These are phyloP conservation scores for Mollisiaceae sp. DNA, from an alignment of 2,329 filamentous ascomycete genomes.

Conservation along the genomic window DNA sequence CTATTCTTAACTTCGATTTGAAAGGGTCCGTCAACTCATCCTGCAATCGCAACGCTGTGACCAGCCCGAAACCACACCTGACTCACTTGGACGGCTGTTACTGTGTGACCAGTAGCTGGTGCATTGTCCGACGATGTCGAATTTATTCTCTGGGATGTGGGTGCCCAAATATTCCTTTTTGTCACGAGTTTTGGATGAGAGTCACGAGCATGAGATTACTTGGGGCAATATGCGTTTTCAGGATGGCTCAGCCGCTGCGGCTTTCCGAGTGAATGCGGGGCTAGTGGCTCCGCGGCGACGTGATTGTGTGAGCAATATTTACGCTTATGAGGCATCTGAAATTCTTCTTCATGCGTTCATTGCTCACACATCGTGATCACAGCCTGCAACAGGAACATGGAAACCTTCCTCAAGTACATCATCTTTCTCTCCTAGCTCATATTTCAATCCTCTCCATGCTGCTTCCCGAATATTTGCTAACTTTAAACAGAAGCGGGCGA, in stretches of 20 bases:
- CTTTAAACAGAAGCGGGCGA: constrained; percentile 57
- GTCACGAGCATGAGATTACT: background rate
- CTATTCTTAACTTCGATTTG: constrained; percentile 7
- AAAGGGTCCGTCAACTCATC: background rate
- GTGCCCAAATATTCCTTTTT: constrained; percentile 25
- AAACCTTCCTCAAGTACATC: background rate
- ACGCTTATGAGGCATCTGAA: background rate
- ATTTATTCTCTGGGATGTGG: constrained; percentile 45
- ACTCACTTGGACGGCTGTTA: background rate
- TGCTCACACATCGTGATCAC: background rate
- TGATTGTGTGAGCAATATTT: background rate
- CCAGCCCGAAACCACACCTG: background rate
- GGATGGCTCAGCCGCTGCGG: background rate
- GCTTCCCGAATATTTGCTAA: constrained; percentile 33
- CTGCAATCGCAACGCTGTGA: background rate
- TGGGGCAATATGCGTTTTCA: background rate
- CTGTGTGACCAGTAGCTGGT: constrained; percentile 3
- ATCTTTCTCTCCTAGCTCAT: background rate
- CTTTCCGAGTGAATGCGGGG: background rate
- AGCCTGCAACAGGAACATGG: background rate
- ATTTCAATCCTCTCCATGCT: background rate
- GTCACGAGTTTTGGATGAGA: constrained; percentile 4
- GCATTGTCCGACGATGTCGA: constrained; percentile 38
- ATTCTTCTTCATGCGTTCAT: background rate
- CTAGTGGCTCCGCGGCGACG: constrained; percentile 17